These are phyloP conservation scores for Neonectria coccinea DNA, from an alignment of 2,329 filamentous ascomycete species.

Conservation along the genomic window DNA sequence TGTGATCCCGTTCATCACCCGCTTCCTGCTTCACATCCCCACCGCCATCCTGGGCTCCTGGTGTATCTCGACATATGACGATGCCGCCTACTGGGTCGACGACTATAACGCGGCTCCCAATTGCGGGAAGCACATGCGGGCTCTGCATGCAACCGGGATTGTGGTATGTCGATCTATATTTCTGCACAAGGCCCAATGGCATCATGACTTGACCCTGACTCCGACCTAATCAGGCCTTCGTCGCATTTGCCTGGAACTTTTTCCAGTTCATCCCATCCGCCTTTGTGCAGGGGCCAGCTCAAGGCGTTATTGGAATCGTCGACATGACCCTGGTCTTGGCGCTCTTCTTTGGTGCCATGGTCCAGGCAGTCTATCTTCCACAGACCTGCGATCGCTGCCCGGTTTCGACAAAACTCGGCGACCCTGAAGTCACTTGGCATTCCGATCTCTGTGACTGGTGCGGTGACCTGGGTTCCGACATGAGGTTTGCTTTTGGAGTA, in stretches of 20 bases:
- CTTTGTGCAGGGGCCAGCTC: conserved; percentile 7
- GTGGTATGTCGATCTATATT: not conserved
- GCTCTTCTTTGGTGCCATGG: conserved; percentile 1
- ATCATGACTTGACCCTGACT: not conserved
- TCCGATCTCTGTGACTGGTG: not conserved
- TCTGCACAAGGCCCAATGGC: not conserved
- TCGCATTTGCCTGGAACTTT: conserved; percentile 20
- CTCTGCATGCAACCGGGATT: conserved; percentile 10
- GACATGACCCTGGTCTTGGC: not conserved
- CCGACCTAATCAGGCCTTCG: conserved; percentile 2
- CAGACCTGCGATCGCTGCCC: conserved; percentile 16
- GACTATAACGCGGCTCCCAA: not conserved
- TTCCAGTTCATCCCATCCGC: conserved; percentile 14
- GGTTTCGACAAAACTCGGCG: not conserved
- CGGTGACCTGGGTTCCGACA: not conserved
- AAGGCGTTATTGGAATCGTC: conserved; percentile 1
- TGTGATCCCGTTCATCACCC: conserved; percentile 9
- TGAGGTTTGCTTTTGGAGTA: conserved; percentile 9
- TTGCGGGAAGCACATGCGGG: not conserved
- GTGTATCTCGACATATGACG: conserved; percentile 9
- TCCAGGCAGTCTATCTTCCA: conserved; percentile 11
- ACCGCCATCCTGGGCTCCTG: conserved; percentile 15
- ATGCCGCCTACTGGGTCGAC: conserved; percentile 10
- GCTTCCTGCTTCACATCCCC: conserved; percentile 12
- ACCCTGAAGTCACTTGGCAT: not conserved